Conservation (phyloP, 345 rosid genomes). For the Sisymbrium altissimum region DNA sequence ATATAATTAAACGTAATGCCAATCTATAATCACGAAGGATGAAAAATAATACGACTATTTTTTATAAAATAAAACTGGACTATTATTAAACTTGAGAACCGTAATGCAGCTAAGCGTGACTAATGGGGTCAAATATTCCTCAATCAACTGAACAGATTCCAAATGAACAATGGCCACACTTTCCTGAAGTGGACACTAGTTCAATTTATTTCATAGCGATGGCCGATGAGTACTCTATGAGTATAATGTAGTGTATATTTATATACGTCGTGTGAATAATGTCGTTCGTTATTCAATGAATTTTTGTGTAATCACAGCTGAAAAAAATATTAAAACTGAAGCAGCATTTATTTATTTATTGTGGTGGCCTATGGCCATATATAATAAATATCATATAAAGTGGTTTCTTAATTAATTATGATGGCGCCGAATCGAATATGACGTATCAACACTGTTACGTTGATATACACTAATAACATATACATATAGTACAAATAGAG, state of each 20-base stretch:
- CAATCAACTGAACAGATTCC: slow-evolving; percentile 29
- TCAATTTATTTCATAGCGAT: slow-evolving; percentile 8
- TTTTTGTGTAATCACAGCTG: slow-evolving; percentile 11
- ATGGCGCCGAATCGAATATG: slow-evolving; percentile 35
- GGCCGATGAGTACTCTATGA: background rate
- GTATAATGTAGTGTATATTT: background rate
- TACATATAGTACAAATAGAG: background rate
- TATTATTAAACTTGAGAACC: background rate
- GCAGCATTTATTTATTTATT: slow-evolving; percentile 6
- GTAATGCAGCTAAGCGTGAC: slow-evolving; percentile 15
- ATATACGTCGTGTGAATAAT: slow-evolving; percentile 17
- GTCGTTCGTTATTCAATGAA: slow-evolving; percentile 12
- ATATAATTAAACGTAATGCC: background rate
- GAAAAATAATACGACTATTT: background rate
- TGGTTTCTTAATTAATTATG: slow-evolving; percentile 15
- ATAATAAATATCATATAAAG: slow-evolving; percentile 5
- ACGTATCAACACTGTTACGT: slow-evolving; percentile 12
- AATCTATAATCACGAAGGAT: background rate
- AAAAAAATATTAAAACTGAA: background rate
- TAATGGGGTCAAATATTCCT: slow-evolving; percentile 28
- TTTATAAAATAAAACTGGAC: background rate
- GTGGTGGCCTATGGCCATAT: slow-evolving; percentile 21
- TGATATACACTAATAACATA: background rate
- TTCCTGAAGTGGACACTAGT: slow-evolving; percentile 26
- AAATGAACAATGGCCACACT: slow-evolving; percentile 28